Evolutionary conservation across 2,329 filamentous ascomycete genomes (phyloP), one percentile per base, ranked within the genome.

Genomic region (Aureobasidium sp.): DNA sequence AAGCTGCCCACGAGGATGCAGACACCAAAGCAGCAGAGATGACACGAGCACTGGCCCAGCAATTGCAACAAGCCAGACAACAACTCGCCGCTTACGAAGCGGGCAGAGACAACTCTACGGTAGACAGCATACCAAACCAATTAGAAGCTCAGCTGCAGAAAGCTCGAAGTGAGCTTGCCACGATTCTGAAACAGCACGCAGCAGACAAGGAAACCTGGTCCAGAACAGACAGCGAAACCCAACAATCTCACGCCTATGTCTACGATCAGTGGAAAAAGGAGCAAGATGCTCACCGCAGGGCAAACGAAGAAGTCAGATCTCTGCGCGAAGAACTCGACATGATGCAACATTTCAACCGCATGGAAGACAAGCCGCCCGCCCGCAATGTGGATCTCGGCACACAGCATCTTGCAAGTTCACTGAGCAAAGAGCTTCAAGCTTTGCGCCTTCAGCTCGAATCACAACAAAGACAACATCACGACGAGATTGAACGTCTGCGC

Each of bases 321-420:
- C 54, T 60, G 17, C 56, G 57, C 11, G 55, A 65, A 32, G 62
- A 63, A 29, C 54, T 62, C 3, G 60, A 65, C 10, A 54, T 58
- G 29, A 54, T 59, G 12, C 59, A 56, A 5, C 55, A 58, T 1
- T 44, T 51, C 4, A n/a, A 29, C 8, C 44, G 38, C 10, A 32
- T 42, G 5, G 24, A 39, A 37, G 25, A 27, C 34, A 25, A 35
- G 12, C 2, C 5, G 2, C 8, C 30, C 10, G n/a, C 17, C 19
- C 16, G 22, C 24, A 24, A 4, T 11, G 17, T 19, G 12, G 21
- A 35, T 12, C 4, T 6, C 2, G 19, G 12, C 8, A 41, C 19
- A 24, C 37, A 29, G 22, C n/a, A 34, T 2, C 27, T 50, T 11
- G 38, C 53, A 60, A 32, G 55, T 1, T 16, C 21, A 17, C 32